These are phyloP conservation scores for Tylopilus subfusipes DNA, from an alignment of 768 basidiomycete genomes.

Conservation along the genomic window DNA sequence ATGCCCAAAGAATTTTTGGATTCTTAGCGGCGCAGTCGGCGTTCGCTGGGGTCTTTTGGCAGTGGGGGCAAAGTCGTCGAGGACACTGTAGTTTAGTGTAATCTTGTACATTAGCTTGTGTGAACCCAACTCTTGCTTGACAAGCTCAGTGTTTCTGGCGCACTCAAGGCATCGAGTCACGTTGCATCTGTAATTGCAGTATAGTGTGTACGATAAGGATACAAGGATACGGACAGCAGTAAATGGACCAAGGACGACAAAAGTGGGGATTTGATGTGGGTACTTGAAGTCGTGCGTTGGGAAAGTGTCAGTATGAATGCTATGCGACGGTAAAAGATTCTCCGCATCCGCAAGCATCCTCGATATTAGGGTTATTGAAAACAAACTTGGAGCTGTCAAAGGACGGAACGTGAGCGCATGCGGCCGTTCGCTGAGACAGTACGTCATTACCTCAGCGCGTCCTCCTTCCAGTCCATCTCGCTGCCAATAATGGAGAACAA, in stretches of 20 bases:
- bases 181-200: slow-evolving; percentile 11
- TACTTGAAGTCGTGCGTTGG: slow-evolving; percentile 11
- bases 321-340: slow-evolving; percentile 76
- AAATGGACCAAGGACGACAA: not conserved
- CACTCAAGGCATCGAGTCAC: not conserved
- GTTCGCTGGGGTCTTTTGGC: not conserved
- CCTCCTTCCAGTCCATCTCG: slow-evolving; percentile 99
- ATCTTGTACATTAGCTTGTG: slow-evolving; percentile 7
- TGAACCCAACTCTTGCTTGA: slow-evolving; percentile 12
- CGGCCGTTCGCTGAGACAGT: not conserved
- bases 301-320: slow-evolving; percentile 6
- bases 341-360: slow-evolving; percentile 92
- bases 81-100: slow-evolving; percentile 18
- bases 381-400: slow-evolving; percentile 66
- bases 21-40: slow-evolving; percentile 17
- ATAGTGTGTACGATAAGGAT: slow-evolving; percentile 27
- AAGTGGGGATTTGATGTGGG: slow-evolving; percentile 8
- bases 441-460: slow-evolving; percentile 64
- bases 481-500: slow-evolving; percentile 97
- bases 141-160: not conserved
- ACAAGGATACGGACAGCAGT: slow-evolving; percentile 16
- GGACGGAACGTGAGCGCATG: slow-evolving; percentile 2
- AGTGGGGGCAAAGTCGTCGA: not conserved
- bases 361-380: slow-evolving; percentile 90
- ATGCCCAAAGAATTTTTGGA: slow-evolving; percentile 72